Base-by-base conservation (phyloP, 2,329 filamentous ascomycete genomes). In the Fusarium sp. region DNA sequence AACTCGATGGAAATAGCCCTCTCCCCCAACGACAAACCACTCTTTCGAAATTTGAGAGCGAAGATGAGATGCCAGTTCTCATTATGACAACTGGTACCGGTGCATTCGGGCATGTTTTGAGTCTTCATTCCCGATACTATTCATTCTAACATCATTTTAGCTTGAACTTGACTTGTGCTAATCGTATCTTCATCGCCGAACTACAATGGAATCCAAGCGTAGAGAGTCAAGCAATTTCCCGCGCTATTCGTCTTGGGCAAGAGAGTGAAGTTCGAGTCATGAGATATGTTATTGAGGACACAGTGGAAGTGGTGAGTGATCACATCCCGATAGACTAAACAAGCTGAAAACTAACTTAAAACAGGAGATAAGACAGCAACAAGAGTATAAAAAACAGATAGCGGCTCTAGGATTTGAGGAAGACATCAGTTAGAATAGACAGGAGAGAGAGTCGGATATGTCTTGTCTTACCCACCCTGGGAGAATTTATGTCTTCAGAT, bases 131-230 rank as follows among this genome's bases (percentile, higher is more conserved):
- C 4, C 0, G 10, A 5, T 1, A 0, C 0, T 2, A 13, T 31
- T 13, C 13, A 15, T 3, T 5, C 9, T 63, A 1, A 62, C 8
- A 3, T 0, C 0, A 0, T 5, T 1, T 2, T 6, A 83, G 84
- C 11, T 61, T 87, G 0, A 86, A 87, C n/a, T 76, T 87, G 5
- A 81, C 82, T 0, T 78, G 78, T 0, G 85, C 85, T 0, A 85
- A 82, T 43, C 78, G 81, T 0, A 80, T 88, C 0, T 85, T 84
- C 59, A 81, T 88, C 4, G 74, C 87, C 0, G 86, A 88, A 50
- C 81, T 84, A 0, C 86, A 88, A 26, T 88, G 85, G 85, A 88
- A 87, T 39, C 85, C 85, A 0, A 82, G 80, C 3, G 81, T 86
- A 0, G 86, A 87, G 59, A 81, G 80, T 14, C 86, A 88, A 56